These are phyloP conservation scores for Trichoderma sp. DNA, from an alignment of 2,329 filamentous ascomycete genomes.

Conservation along the genomic window DNA sequence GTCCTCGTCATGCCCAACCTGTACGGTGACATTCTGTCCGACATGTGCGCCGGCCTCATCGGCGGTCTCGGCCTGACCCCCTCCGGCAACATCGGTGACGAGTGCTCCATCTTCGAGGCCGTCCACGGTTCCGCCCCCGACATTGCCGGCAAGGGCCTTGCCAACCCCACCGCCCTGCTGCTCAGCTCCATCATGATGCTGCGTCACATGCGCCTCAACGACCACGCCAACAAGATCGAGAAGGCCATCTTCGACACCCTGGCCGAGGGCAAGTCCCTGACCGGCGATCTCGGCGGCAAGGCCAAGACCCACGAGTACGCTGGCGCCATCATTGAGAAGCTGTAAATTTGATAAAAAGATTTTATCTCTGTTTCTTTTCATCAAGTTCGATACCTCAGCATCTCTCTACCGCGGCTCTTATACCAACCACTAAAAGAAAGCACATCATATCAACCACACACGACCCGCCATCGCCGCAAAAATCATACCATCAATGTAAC, in stretches of 20 bases:
- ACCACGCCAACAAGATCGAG: constrained; percentile 87
- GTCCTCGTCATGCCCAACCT: constrained; percentile 98
- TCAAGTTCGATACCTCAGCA: constrained; percentile 17
- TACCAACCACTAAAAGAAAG: not conserved
- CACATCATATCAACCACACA: not conserved
- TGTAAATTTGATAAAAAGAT: constrained; percentile 48
- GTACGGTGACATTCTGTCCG: constrained; percentile 98
- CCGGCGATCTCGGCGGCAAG: constrained; percentile 94
- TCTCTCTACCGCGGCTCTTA: not conserved
- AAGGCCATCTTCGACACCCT: constrained; percentile 93
- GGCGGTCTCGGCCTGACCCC: constrained; percentile 96
- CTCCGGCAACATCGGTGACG: constrained; percentile 97
- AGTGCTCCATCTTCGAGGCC: constrained; percentile 99
- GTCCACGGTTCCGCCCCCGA: constrained; percentile 97
- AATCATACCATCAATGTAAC: not conserved
- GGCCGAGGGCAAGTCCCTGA: constrained; percentile 93
- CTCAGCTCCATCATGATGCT: constrained; percentile 99
- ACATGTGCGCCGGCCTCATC: constrained; percentile 99
- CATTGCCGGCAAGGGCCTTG: constrained; percentile 92
- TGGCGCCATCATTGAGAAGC: constrained; percentile 78
- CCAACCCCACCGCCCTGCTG: constrained; percentile 95
- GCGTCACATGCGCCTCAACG: constrained; percentile 91
- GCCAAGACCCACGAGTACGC: constrained; percentile 96
- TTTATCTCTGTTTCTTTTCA: not conserved
- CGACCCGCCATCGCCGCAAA: not conserved